A percentile compares a stretch with the other conserved stretches of the same genome.
phyloP scores from a whole-genome alignment of 352 stramenopile species.

The Lagenidium giganteum region DNA sequence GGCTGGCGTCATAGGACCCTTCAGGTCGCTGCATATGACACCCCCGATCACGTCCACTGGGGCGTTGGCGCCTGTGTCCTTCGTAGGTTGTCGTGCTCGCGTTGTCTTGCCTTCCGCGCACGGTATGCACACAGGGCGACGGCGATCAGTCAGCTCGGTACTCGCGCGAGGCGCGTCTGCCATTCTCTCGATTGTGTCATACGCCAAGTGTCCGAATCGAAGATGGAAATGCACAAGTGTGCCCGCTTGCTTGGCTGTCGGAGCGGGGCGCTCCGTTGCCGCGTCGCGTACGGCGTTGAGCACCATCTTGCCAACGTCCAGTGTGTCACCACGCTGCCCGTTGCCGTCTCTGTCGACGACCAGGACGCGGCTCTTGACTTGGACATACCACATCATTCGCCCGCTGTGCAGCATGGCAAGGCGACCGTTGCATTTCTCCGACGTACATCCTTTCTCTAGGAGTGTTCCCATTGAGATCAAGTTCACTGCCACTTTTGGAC shows the following conservation, averaged over 20 bases:
- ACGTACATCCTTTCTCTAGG: background rate
- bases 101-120: constrained; percentile 16
- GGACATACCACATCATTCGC: background rate
- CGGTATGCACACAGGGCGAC: background rate
- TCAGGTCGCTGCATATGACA: constrained; percentile 16
- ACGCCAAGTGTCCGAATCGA: constrained; percentile 6
- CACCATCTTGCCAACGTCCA: no score
- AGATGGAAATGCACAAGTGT: constrained; percentile 7
- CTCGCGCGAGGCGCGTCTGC: background rate
- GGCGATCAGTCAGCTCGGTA: constrained; percentile 1
- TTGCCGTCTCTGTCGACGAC: no score
- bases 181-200: constrained; percentile 8
- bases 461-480: constrained; percentile 6
- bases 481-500: background rate
- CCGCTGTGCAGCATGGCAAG: background rate
- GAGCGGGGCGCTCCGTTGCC: no score
- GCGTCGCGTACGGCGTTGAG: no score
- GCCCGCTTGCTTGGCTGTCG: no score
- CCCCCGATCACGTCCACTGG: constrained; percentile 2
- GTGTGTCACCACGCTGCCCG: no score
- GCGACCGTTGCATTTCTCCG: background rate
- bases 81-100: background rate
- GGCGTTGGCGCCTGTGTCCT: constrained; percentile 3
- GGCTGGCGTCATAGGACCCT: constrained; percentile 8
- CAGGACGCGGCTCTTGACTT: constrained; percentile 5